phyloP scores from a whole-genome alignment of 768 basidiomycete species.

The Crucibulum laeve region DNA sequence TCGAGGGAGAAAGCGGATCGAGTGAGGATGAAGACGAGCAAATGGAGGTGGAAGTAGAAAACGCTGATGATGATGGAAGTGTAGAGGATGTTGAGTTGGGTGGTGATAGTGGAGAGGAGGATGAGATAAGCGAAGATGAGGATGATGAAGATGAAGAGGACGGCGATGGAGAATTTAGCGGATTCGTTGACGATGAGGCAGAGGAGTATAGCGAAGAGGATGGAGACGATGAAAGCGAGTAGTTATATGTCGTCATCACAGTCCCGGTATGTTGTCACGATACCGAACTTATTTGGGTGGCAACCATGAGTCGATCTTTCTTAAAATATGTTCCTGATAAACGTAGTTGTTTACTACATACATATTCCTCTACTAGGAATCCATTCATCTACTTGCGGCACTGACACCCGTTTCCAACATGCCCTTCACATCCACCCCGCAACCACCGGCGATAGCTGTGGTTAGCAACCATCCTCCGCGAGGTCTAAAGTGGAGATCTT shows the following conservation, averaged over 20 bases:
- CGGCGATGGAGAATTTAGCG: conserved; percentile 22
- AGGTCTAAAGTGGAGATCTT: conserved; percentile 55
- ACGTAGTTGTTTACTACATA: no score
- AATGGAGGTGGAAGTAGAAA: conserved; percentile 59
- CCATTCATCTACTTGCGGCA: no score
- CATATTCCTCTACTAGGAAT: no score
- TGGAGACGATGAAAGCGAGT: conserved; percentile 47
- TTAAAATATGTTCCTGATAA: no score
- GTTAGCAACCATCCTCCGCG: conserved; percentile 20
- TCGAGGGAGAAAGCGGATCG: conserved; percentile 75
- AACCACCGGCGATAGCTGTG: background rate
- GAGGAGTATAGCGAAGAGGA: conserved; percentile 55
- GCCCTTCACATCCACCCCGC: background rate
- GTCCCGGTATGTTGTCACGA: background rate
- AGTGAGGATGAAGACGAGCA: conserved; percentile 52
- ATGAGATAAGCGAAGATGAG: conserved; percentile 43
- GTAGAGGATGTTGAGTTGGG: conserved; percentile 77
- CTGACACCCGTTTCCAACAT: background rate
- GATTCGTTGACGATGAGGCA: conserved; percentile 61
- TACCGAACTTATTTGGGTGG: no score
- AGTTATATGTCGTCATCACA: conserved; percentile 2
- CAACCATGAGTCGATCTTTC: no score
- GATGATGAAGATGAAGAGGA: conserved; percentile 39
- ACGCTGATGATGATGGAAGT: conserved; percentile 66
- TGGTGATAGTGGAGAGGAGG: conserved; percentile 52